Percentiles rank a stretch among this genome's conserved stretches.
phyloP scores from a whole-genome alignment of 331 rosid species.

The Malus hybrid region DNA sequence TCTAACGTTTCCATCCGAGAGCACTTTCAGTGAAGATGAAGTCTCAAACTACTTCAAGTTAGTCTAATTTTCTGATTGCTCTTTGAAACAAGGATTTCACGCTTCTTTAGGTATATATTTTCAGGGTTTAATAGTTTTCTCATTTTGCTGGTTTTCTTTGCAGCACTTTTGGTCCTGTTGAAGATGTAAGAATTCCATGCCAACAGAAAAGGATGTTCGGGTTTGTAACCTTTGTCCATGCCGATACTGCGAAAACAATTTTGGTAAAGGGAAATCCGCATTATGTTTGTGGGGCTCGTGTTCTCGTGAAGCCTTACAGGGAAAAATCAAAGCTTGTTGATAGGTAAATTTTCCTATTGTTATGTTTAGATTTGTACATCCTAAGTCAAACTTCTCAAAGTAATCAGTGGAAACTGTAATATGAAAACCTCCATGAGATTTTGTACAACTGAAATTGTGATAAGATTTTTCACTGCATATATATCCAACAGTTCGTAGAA shows the following conservation, averaged over 20 bases:
- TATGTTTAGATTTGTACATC: background rate
- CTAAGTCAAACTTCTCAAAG: background rate
- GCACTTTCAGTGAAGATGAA: constrained; percentile 85
- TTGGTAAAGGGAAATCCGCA: constrained; percentile 69
- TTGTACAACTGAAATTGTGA: background rate
- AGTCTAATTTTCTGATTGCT: background rate
- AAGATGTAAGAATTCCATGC: constrained; percentile 90
- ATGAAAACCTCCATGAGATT: background rate
- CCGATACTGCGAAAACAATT: constrained; percentile 64
- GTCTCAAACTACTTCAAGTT: constrained; percentile 80
- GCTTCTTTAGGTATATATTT: constrained; percentile 2
- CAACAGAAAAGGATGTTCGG: constrained; percentile 91
- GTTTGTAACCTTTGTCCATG: constrained; percentile 66
- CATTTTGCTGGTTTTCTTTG: constrained; percentile 7
- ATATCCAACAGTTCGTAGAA: too few relatives aligned
- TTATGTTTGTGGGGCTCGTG: constrained; percentile 70
- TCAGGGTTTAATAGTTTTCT: background rate
- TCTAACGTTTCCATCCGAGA: constrained; percentile 86
- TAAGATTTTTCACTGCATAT: too few relatives aligned
- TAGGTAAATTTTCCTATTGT: constrained; percentile 33
- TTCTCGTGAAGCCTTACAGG: constrained; percentile 81
- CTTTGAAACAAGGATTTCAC: background rate
- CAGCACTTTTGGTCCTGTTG: constrained; percentile 71
- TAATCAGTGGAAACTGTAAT: background rate
- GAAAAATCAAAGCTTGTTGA: constrained; percentile 60